Base-by-base conservation (phyloP, 108 stramenopile species). In the Discostella pseudostelligera region DNA sequence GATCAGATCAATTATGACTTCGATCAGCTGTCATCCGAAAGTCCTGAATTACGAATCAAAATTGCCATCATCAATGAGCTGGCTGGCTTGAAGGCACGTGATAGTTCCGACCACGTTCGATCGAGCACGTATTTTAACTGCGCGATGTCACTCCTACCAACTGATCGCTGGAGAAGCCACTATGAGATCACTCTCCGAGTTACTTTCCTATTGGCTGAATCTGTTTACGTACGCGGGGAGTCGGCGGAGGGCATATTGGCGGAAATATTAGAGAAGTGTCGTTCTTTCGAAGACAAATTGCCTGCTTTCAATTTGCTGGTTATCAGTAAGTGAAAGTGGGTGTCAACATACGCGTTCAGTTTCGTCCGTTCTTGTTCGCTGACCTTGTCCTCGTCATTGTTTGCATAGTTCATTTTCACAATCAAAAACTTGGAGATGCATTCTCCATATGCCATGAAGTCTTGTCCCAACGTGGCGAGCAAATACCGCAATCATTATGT, bases 401-500 rank as follows among this genome's bases (percentile, higher is more conserved):
- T 39, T 42, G 37, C 11, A 43, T 10, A 46, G 59, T 53, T 7
- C 22, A 49, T 55, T 12, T 49, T 39, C 7, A 50, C 22, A 36
- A 39, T 14, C 50, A 55, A 22, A 29, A 39, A 24, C 35, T 48
- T 17, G 32, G 16, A 28, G 55, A 57, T 2, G 39, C 69, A 0
- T 43, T 44, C 25, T 39, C 4, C n/a, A 71, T 40, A 8, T 56
- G 69, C 4, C 32, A 65, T 12, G 56, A 71, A 36, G 53, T 76
- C n/a, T 39, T 76, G 8, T 26, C 50, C 17, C 62, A 65, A 70
- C 49, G 70, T 14, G 69, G 69, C 20, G 75, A 76, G 56, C n/a
- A 58, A 1, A 44, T 76, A 40, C 70, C 63, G 25, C 21, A 62
- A 49, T 48, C 29, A 43, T 48, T 32, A 37, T 42, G 13, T 29